Evolutionary conservation across 345 rosid genomes (phyloP).

Genomic region (Mallotus nudiflorus): DNA sequence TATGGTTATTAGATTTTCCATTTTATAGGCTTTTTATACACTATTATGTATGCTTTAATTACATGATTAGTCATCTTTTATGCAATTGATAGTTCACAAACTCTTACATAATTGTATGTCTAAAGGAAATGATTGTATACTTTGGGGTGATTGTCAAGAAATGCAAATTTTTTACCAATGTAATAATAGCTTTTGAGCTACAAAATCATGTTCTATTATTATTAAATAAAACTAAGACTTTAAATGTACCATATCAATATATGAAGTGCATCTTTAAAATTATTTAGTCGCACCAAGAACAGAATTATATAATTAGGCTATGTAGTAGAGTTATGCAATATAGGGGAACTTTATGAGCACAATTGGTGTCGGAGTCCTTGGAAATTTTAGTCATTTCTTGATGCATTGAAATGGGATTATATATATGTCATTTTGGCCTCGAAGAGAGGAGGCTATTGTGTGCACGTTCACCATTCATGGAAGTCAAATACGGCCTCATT

Average conservation of each 20-base stretch:
- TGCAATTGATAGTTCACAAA: slow-evolving; percentile 3
- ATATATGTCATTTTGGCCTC: no score
- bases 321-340: no score
- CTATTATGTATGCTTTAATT: not conserved
- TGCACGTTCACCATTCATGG: not conserved
- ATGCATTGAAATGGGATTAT: no score
- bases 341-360: no score
- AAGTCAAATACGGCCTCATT: not conserved
- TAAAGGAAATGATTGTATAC: not conserved
- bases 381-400: no score
- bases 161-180: not conserved
- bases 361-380: no score
- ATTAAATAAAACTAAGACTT: not conserved
- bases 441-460: not conserved
- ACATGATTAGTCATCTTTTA: not conserved
- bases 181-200: not conserved
- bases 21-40: not conserved
- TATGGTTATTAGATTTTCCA: not conserved
- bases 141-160: slow-evolving; percentile 2
- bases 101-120: not conserved
- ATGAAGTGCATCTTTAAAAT: no score
- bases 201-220: not conserved
- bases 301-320: no score
- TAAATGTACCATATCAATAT: no score
- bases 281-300: no score